These are phyloP conservation scores for Kazachstania africana DNA, from an alignment of 805 yeast genomes.

Conservation along the genomic window DNA sequence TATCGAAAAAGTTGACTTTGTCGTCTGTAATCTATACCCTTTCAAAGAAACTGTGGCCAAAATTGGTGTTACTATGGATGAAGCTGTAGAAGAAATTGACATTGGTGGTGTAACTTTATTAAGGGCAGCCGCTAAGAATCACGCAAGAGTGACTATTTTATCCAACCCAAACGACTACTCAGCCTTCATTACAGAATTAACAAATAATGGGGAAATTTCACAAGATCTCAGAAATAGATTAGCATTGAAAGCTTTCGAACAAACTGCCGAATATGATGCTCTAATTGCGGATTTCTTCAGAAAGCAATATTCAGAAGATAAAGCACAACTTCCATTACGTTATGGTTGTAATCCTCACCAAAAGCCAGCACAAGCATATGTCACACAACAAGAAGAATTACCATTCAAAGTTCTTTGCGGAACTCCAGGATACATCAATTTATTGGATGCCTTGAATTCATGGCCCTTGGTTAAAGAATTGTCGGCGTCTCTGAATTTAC, in stretches of 20 bases:
- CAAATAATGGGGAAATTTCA: slow-evolving; percentile 54
- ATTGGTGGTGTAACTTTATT: slow-evolving; percentile 96
- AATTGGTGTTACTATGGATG: slow-evolving; percentile 88
- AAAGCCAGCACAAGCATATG: slow-evolving; percentile 97
- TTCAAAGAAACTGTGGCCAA: slow-evolving; percentile 95
- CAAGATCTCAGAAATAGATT: slow-evolving; percentile 63
- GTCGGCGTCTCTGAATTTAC: slow-evolving; percentile 84
- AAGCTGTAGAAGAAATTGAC: slow-evolving; percentile 97
- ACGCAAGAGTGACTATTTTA: slow-evolving; percentile 86
- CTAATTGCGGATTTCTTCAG: slow-evolving; percentile 95
- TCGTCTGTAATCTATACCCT: slow-evolving; percentile 95
- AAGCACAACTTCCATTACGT: slow-evolving; percentile 84
- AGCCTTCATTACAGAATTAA: slow-evolving; percentile 70
- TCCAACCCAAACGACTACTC: slow-evolving; percentile 94
- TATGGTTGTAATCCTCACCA: slow-evolving; percentile 99
- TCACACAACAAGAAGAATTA: slow-evolving; percentile 68
- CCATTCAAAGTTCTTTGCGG: slow-evolving; percentile 93
- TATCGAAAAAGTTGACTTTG: slow-evolving; percentile 91
- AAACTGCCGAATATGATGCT: slow-evolving; percentile 94
- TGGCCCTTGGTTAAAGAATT: slow-evolving; percentile 98
- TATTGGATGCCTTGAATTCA: slow-evolving; percentile 91
- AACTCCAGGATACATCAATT: slow-evolving; percentile 94
- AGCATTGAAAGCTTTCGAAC: slow-evolving; percentile 96
- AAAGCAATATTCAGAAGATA: slow-evolving; percentile 87
- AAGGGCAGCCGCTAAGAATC: slow-evolving; percentile 98